Evolutionary conservation across 306 rosid genomes (phyloP).

Genomic region (Hippophae gyantsensis): DNA sequence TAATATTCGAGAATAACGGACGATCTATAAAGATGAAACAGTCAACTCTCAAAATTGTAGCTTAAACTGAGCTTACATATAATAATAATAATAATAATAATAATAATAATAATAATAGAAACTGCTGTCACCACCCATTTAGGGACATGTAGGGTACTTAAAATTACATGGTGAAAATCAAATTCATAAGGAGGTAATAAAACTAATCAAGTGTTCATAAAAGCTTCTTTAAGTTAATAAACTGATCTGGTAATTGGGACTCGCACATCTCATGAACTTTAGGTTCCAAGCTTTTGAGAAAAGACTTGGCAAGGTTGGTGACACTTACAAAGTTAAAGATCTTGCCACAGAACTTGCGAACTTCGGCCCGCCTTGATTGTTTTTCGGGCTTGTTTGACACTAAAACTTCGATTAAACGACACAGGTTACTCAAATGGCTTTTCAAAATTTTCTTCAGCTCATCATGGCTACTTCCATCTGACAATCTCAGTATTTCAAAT

Average conservation of each 20-base stretch:
- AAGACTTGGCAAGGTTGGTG: constrained; percentile 34
- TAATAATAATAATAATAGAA: neutral
- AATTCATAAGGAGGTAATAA: neutral
- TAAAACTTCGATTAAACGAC: constrained; percentile 48
- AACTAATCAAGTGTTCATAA: neutral
- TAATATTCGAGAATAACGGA: no score
- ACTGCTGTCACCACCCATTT: neutral
- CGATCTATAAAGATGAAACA: no score
- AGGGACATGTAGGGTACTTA: no score
- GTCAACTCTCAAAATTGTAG: no score
- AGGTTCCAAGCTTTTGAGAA: constrained; percentile 36
- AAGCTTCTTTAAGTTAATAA: constrained; percentile 34
- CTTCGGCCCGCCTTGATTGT: constrained; percentile 55
- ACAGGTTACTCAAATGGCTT: constrained; percentile 39
- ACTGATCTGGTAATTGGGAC: constrained; percentile 54
- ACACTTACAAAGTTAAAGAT: constrained; percentile 40
- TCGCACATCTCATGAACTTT: constrained; percentile 47
- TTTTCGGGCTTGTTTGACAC: constrained; percentile 58
- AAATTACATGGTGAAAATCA: no score
- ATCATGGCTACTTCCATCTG: constrained; percentile 31
- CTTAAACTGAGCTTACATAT: no score
- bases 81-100: no score
- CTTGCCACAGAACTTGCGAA: constrained; percentile 48
- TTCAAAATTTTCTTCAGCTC: constrained; percentile 36
- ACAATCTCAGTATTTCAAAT: constrained; percentile 38